Conservation (phyloP, 495 filamentous ascomycete genomes). For the Aspergillus nidulans region DNA sequence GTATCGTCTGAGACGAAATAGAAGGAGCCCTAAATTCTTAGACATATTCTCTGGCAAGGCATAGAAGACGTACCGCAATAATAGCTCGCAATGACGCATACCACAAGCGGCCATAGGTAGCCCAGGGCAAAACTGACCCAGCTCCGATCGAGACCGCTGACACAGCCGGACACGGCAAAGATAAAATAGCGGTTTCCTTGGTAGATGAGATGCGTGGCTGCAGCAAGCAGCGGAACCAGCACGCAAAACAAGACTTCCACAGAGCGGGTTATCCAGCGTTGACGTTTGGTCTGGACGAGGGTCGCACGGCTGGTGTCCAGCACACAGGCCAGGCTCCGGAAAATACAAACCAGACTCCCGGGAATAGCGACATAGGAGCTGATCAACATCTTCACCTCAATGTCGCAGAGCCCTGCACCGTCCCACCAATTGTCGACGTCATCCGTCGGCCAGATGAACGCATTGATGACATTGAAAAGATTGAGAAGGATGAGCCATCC, state of each 20-base stretch:
- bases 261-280: slow-evolving; percentile 48
- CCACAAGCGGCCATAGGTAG: slow-evolving; percentile 61
- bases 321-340: slow-evolving; percentile 65
- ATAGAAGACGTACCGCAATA: slow-evolving; percentile 62
- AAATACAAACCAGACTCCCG: slow-evolving; percentile 60
- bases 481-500: slow-evolving; percentile 62
- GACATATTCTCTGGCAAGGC: not conserved
- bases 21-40: slow-evolving; percentile 49
- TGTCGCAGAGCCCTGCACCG: slow-evolving; percentile 75
- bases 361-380: slow-evolving; percentile 61
- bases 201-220: slow-evolving; percentile 64
- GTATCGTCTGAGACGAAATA: slow-evolving; percentile 65
- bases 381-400: slow-evolving; percentile 67
- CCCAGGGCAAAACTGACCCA: slow-evolving; percentile 68
- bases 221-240: slow-evolving; percentile 58
- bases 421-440: slow-evolving; percentile 64
- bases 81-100: slow-evolving; percentile 57
- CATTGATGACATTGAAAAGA: slow-evolving; percentile 66
- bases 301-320: slow-evolving; percentile 61
- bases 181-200: slow-evolving; percentile 69
- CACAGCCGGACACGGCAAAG: slow-evolving; percentile 70
- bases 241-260: slow-evolving; percentile 68
- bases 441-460: slow-evolving; percentile 76
- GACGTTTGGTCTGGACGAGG: slow-evolving; percentile 46
- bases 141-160: slow-evolving; percentile 56